Base-by-base conservation (phyloP, 2,329 filamentous ascomycete species). In the Grosmannia clavigera region DNA sequence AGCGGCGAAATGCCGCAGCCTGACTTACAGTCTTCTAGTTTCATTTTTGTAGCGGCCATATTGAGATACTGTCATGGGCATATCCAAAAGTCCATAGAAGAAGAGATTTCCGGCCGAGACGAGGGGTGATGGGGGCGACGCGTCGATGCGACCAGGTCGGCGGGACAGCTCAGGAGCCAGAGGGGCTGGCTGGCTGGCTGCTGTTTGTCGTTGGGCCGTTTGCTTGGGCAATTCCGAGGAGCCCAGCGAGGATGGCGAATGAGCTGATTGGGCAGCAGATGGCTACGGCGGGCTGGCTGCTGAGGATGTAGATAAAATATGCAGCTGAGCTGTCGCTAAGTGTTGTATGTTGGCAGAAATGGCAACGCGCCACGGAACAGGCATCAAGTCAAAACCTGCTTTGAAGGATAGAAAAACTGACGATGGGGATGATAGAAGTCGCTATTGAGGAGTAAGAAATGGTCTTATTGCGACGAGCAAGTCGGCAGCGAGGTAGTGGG, bases 1-100 rank as follows among this genome's bases (percentile, higher is more conserved):
- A 19, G 16, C 43, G 16, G 16, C 43, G 5, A 27, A 61, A 59
- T n/a, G 29, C 5, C 9, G 48, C 48, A 27, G 22, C 50, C 14
- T n/a, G 43, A 73, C 78, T 71, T 78, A 92, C 91, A 95, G 74
- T 96, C 90, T 82, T 91, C 87, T 78, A 96, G 79, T 75, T 84
- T 85, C 88, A 94, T 90, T 74, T 87, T 89, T 78, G 78, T 77
- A 78, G 83, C 80, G 76, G 83, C 78, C 88, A 92, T 92, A 70
- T 71, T 84, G 81, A 72, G 72, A 75, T 72, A 74, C 73, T 74
- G 77, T 75, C 72, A 74, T 74, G 72, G 77, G 80, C 84, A 87
- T 87, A 75, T 84, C 83, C 72, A 72, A 53, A 33, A 31, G 38
- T 50, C 55, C 43, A 55, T 38, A 27, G 22, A 40, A 50, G 16